Conservation (phyloP, 129 eudicot species). For the sunflower (Helianthus annuus) region DNA sequence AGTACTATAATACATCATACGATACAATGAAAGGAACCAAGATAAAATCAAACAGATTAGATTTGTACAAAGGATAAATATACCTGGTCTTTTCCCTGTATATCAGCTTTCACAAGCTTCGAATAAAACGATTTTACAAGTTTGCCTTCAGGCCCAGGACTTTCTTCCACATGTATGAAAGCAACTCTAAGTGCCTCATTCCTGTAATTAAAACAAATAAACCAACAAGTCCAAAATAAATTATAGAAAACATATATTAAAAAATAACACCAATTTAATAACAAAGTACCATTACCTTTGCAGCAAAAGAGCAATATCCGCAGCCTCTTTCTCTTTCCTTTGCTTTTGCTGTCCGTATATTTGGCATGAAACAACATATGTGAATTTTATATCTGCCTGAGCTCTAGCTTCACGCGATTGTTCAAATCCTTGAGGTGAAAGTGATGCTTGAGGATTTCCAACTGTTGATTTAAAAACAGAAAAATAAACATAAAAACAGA, state of each 20-base stretch:
- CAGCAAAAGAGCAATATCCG: constrained; percentile 87
- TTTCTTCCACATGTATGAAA: constrained; percentile 90
- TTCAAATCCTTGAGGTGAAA: constrained; percentile 71
- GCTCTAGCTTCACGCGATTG: constrained; percentile 91
- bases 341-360: constrained; percentile 98
- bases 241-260: neutral
- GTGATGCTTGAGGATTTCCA: constrained; percentile 46
- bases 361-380: constrained; percentile 96
- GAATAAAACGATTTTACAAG: constrained; percentile 67
- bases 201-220: constrained; percentile 39
- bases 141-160: constrained; percentile 47
- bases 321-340: constrained; percentile 83
- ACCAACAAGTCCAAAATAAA: neutral
- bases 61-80: neutral
- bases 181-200: constrained; percentile 99
- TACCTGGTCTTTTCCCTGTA: constrained; percentile 98
- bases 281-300: constrained; percentile 52
- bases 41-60: neutral
- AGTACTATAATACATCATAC: neutral
- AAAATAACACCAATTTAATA: neutral
- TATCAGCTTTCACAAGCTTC: constrained; percentile 96
- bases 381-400: constrained; percentile 92
- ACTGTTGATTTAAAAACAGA: constrained; percentile 33
- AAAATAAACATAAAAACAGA: neutral
- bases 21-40: neutral